phyloP scores from a whole-genome alignment of 257 asterid genomes.

The Echium plantagineum region DNA sequence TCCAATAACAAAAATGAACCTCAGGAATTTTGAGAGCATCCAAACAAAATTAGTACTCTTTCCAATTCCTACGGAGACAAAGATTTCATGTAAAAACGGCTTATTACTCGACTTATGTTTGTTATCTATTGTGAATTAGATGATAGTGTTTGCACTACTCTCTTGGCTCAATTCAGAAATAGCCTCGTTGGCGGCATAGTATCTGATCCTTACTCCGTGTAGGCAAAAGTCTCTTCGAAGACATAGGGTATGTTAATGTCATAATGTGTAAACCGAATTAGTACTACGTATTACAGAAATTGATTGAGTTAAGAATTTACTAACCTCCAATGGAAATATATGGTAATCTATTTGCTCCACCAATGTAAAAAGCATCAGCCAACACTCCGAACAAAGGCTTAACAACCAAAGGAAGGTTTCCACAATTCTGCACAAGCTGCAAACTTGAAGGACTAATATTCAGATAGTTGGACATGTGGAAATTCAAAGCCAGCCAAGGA shows the following conservation, averaged over 20 bases:
- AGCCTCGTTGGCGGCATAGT: no score
- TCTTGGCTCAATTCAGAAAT: no score
- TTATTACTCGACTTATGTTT: no score
- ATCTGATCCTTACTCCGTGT: no score
- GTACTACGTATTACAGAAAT: background rate
- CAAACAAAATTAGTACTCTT: no score
- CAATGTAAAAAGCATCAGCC: constrained; percentile 75
- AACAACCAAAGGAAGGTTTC: constrained; percentile 73
- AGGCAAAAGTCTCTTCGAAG: no score
- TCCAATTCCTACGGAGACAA: no score
- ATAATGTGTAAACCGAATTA: background rate
- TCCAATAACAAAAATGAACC: no score
- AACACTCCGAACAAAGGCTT: constrained; percentile 78
- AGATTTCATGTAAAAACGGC: no score
- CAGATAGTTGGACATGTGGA: constrained; percentile 58
- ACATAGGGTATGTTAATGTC: no score
- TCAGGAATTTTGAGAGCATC: background rate
- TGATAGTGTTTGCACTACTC: no score
- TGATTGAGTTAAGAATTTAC: background rate
- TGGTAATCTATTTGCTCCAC: constrained; percentile 76
- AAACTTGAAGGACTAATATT: constrained; percentile 57
- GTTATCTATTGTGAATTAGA: no score
- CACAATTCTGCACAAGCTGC: constrained; percentile 72
- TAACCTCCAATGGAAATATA: constrained; percentile 80
- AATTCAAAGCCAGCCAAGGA: constrained; percentile 84